Base-by-base conservation (phyloP, 2,329 filamentous ascomycete genomes). In the Escovopsis sp. region DNA sequence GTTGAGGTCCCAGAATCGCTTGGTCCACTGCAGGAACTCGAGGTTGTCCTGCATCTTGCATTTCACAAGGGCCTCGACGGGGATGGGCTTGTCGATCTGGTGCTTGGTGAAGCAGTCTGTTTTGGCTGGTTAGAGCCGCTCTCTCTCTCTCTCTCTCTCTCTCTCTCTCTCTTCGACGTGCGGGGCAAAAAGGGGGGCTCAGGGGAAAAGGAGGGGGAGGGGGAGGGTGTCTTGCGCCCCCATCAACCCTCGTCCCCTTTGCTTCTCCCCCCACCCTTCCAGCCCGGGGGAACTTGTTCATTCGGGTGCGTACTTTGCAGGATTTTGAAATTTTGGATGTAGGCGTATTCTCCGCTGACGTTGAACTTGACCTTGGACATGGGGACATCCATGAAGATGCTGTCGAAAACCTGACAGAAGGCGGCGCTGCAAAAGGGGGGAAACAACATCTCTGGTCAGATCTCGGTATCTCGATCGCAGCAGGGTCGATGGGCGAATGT, bases 11-110 rank as follows among this genome's bases (percentile, higher is more conserved):
- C 91, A 98, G 70, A 87, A 95, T 53, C 75, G 73, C 75, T 98
- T 98, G 45, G 81, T 81, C 83, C 87, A 98, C 67, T 98, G 91
- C 46, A 98, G 72, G 62, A 98, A 98, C 60, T 96, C 91, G 54
- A 98, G 83, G 69, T 98, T 98, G 65, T 98, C 91, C 73, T 98
- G 91, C 89, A 98, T 98, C 72, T 94, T 95, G 73, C 91, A 98
- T 65, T 96, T 98, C 55, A 91, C 77, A 45, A 98, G 79, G 44
- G 74, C 71, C 62, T 94, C 79, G 59, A 96, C 86, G 45, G 86
- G 86, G 53, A 98, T 80, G 25, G 83, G 81, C 60, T 87, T 87
- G 55, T 96, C 88, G 67, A 98, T 74, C 49, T 79, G 71, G 66
- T 96, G 88, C 63, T 83, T 84, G 47, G 79, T 72, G 59, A 96